phyloP scores from a whole-genome alignment of 306 rosid species.

The Gillenia trifoliata region DNA sequence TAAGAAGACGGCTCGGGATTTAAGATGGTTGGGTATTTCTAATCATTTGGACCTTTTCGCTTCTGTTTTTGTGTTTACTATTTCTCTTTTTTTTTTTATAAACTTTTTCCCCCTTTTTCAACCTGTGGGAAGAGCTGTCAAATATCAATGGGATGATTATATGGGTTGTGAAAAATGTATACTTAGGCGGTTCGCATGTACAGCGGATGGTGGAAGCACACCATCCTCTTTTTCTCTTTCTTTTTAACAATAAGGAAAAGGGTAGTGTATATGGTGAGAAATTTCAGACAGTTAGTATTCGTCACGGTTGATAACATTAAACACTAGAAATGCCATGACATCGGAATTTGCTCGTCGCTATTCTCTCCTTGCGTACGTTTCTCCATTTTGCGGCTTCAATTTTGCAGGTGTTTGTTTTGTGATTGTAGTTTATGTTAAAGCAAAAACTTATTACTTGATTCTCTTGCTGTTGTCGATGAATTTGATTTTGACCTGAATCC shows the following conservation, averaged over 20 bases:
- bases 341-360: constrained; percentile 26
- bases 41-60: constrained; percentile 39
- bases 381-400: background rate
- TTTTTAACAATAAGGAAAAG: constrained; percentile 56
- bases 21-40: constrained; percentile 38
- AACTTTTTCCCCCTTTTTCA: constrained; percentile 25
- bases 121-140: constrained; percentile 69
- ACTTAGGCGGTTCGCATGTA: constrained; percentile 78
- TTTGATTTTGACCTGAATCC: background rate
- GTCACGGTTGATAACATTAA: constrained; percentile 36
- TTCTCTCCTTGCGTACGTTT: background rate
- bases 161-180: constrained; percentile 63
- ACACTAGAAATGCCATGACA: constrained; percentile 43
- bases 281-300: constrained; percentile 34
- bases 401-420: background rate
- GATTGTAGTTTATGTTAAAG: background rate
- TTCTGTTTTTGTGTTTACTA: constrained; percentile 39
- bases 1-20: constrained; percentile 33
- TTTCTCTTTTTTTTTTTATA: constrained; percentile 28
- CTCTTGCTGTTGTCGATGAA: too few species aligned
- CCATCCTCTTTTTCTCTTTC: constrained; percentile 26
- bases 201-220: constrained; percentile 66
- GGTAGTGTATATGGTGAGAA: constrained; percentile 51
- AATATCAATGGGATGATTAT: constrained; percentile 43
- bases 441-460: background rate